phyloP scores from a whole-genome alignment of 2,329 filamentous ascomycete genomes.

The Didymella segeticola region DNA sequence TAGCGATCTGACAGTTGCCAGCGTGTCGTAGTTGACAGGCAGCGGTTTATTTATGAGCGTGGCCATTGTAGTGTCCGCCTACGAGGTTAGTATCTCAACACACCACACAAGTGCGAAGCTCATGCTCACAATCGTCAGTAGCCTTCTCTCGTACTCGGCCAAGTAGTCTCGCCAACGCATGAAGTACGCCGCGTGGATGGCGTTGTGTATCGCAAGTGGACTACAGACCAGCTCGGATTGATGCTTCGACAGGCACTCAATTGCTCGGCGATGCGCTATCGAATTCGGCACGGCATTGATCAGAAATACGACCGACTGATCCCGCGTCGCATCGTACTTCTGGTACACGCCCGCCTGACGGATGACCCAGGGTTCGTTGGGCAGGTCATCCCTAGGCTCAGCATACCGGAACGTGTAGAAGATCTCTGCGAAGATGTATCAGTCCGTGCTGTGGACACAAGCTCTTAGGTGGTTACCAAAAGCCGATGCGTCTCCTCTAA shows the following conservation, averaged over 20 bases:
- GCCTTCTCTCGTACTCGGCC: background rate
- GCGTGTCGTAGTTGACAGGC: background rate
- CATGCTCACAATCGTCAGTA: background rate
- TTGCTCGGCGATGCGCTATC: background rate
- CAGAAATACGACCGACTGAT: background rate
- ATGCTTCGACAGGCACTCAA: background rate
- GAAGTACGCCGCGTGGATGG: background rate
- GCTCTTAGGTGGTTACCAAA: no score
- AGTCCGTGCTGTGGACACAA: no score
- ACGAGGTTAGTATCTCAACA: background rate
- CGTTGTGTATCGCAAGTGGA: background rate
- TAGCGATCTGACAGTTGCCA: background rate
- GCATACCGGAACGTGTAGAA: background rate
- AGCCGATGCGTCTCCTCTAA: background rate
- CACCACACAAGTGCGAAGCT: background rate
- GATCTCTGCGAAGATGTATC: no score
- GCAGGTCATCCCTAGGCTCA: background rate
- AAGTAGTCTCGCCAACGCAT: background rate
- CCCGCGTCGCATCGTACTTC: background rate
- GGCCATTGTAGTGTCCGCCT: background rate
- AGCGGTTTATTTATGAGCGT: background rate
- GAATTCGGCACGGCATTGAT: background rate
- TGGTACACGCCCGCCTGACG: background rate
- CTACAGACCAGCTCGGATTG: background rate
- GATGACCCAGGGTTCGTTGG: background rate